Evolutionary conservation across 352 stramenopile species (phyloP).

Genomic region (Pythium periplocum): DNA sequence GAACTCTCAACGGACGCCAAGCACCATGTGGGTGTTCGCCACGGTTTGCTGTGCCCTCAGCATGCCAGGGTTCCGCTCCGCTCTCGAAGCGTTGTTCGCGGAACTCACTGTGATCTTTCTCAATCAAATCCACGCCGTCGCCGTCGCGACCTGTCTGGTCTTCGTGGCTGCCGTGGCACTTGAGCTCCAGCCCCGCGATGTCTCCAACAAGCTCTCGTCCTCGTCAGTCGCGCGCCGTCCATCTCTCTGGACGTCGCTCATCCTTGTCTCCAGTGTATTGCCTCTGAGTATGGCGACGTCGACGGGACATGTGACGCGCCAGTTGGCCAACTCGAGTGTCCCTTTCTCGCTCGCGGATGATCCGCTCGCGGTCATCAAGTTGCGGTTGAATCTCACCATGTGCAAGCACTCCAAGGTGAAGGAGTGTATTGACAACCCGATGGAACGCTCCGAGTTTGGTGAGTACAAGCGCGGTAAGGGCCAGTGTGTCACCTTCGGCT

Average conservation of each 20-base stretch:
- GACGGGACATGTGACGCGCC: background rate
- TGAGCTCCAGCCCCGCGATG: background rate
- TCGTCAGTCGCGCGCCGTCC: background rate
- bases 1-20: too few species aligned
- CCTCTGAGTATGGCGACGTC: constrained; percentile 17
- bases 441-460: constrained; percentile 37
- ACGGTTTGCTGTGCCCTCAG: constrained; percentile 47
- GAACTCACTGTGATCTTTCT: constrained; percentile 63
- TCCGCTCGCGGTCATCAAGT: constrained; percentile 23
- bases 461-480: constrained; percentile 42
- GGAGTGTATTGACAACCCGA: constrained; percentile 55
- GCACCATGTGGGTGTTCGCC: constrained; percentile 49
- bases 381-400: constrained; percentile 44
- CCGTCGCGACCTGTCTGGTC: constrained; percentile 16
- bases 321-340: background rate
- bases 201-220: background rate
- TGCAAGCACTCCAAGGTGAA: constrained; percentile 64
- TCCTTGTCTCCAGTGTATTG: constrained; percentile 34
- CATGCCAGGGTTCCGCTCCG: constrained; percentile 42
- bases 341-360: constrained; percentile 34
- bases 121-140: constrained; percentile 36
- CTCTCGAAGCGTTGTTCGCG: constrained; percentile 54
- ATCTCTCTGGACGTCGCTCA: constrained; percentile 32
- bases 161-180: constrained; percentile 22
- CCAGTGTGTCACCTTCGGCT: constrained; percentile 60